Evolutionary conservation across 2,329 filamentous ascomycete species (phyloP).

Genomic region (Cladosporium sp.): DNA sequence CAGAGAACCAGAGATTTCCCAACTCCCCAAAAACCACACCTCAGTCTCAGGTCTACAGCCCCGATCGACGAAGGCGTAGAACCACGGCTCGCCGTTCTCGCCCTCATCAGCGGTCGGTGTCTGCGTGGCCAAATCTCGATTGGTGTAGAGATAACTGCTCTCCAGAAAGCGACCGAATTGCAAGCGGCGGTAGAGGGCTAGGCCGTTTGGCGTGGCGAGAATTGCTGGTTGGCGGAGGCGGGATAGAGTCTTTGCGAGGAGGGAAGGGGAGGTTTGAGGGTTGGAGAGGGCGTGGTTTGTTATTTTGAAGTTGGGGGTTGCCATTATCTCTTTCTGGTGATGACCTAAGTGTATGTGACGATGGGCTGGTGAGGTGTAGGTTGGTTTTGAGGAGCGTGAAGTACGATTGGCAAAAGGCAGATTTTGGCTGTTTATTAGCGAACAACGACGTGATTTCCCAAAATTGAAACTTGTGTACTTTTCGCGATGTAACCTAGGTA

Average conservation of each 20-base stretch:
- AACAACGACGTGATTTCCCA: too few species aligned
- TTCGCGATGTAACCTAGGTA: too few species aligned
- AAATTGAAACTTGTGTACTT: too few species aligned
- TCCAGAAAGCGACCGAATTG: constrained; percentile 50
- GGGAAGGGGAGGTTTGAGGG: too few species aligned
- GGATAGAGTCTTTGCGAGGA: background rate
- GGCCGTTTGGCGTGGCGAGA: constrained; percentile 36
- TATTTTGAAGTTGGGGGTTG: too few species aligned
- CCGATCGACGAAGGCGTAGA: constrained; percentile 60
- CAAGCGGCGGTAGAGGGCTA: constrained; percentile 57
- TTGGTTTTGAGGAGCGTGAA: too few species aligned
- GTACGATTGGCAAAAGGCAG: too few species aligned
- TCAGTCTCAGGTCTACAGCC: constrained; percentile 59
- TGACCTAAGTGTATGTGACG: too few species aligned
- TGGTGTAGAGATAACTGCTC: constrained; percentile 39
- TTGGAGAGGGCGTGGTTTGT: too few species aligned
- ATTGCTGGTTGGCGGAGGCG: constrained; percentile 6
- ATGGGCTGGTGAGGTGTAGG: too few species aligned
- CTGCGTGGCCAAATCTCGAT: constrained; percentile 1
- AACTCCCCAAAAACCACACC: constrained; percentile 53
- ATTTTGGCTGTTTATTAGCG: too few species aligned
- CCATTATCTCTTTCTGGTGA: too few species aligned
- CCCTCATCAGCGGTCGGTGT: background rate
- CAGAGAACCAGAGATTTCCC: constrained; percentile 27
- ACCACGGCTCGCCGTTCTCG: constrained; percentile 29